A percentile compares a stretch with the other conserved stretches of the same genome.
Conservation (phyloP, 179 eudicot species). For the Actinidia chinensis region DNA sequence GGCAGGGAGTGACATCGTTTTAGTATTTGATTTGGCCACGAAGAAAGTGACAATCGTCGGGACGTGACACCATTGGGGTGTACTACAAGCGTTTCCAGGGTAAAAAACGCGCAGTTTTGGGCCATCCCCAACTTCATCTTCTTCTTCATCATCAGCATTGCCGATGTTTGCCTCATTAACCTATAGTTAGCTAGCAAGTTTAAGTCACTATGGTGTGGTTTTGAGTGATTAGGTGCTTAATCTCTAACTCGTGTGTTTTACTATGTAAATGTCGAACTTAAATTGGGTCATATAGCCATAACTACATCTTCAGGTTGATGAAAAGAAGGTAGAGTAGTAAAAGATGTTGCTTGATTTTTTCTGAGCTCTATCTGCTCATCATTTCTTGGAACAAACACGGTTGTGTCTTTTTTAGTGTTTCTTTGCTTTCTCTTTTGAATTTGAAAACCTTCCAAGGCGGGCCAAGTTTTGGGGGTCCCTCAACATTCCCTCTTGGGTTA, state of each 20-base stretch:
- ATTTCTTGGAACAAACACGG: slow-evolving; percentile 18
- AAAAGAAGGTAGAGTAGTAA: slow-evolving; percentile 19
- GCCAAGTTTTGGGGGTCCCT: slow-evolving; percentile 6
- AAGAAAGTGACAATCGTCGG: slow-evolving; percentile 81
- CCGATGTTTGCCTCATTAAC: slow-evolving; percentile 17
- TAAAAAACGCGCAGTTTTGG: slow-evolving; percentile 85
- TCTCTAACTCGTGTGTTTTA: slow-evolving; percentile 6
- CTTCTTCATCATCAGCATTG: slow-evolving; percentile 37
- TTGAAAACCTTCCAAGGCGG: slow-evolving; percentile 8
- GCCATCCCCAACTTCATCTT: slow-evolving; percentile 56
- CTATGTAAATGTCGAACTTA: slow-evolving; percentile 1
- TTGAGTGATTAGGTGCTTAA: slow-evolving; percentile 5
- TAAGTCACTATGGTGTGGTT: slow-evolving; percentile 7
- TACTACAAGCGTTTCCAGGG: slow-evolving; percentile 78
- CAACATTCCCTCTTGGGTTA: too few species aligned
- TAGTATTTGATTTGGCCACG: slow-evolving; percentile 60
- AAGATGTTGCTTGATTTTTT: slow-evolving; percentile 19
- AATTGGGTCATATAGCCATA: background rate
- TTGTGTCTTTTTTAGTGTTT: background rate
- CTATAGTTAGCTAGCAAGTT: slow-evolving; percentile 11
- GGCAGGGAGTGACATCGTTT: slow-evolving; percentile 82
- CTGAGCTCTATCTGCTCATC: slow-evolving; percentile 14
- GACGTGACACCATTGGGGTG: slow-evolving; percentile 63
- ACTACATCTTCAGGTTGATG: slow-evolving; percentile 10
- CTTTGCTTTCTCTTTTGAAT: slow-evolving; percentile 2